A percentile compares a stretch with the other conserved stretches of the same genome.
phyloP scores from a whole-genome alignment of 805 yeast genomes.

The Candida ascalaphidarum region DNA sequence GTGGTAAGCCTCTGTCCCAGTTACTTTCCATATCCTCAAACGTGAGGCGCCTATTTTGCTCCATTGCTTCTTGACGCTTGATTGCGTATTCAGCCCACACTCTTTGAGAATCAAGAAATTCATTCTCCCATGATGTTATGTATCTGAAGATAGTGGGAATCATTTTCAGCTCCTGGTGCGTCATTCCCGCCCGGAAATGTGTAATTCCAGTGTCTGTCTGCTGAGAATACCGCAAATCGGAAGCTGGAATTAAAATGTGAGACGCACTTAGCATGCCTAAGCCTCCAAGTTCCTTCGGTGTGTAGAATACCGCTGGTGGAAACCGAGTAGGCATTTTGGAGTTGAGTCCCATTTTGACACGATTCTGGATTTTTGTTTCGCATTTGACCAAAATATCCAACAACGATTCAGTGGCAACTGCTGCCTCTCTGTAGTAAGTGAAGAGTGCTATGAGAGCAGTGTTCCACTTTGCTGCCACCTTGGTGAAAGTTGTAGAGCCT shows the following conservation, averaged over 20 bases:
- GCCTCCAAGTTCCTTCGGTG: constrained; percentile 97
- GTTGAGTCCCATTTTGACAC: constrained; percentile 90
- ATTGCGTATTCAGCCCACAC: constrained; percentile 98
- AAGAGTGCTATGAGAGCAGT: constrained; percentile 81
- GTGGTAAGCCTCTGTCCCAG: constrained; percentile 96
- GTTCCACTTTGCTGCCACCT: constrained; percentile 93
- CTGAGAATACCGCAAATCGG: constrained; percentile 83
- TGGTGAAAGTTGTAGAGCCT: constrained; percentile 92
- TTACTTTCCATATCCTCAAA: constrained; percentile 89
- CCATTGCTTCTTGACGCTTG: constrained; percentile 78
- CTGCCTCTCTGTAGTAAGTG: constrained; percentile 90
- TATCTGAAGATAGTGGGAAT: constrained; percentile 94
- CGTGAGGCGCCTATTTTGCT: constrained; percentile 76
- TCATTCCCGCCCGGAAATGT: constrained; percentile 91
- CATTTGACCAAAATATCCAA: constrained; percentile 80
- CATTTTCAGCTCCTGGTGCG: constrained; percentile 65
- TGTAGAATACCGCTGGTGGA: constrained; percentile 97
- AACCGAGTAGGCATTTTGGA: constrained; percentile 98
- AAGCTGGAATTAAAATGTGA: constrained; percentile 88
- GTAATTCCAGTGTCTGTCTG: constrained; percentile 94
- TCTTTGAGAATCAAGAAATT: constrained; percentile 84
- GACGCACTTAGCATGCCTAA: constrained; percentile 97
- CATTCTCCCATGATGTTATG: constrained; percentile 94
- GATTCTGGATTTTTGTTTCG: constrained; percentile 88
- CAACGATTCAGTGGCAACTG: constrained; percentile 68